Percentiles rank a stretch among this genome's conserved stretches.
Conservation (phyloP, 768 basidiomycete species). For the Dictyophora rubrovolvata region DNA sequence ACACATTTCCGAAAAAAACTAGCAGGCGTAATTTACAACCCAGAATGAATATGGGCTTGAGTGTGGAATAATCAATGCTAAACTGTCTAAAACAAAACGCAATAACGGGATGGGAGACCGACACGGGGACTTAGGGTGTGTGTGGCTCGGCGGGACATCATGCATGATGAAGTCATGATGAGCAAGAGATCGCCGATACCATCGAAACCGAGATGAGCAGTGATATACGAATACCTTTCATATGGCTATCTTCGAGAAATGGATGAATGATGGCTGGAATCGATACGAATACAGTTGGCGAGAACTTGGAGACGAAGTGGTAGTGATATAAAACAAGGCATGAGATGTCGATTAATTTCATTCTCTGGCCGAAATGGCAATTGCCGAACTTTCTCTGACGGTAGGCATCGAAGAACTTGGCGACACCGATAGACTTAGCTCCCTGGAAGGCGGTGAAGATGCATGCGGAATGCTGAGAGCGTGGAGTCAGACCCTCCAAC, state of each 20-base stretch:
- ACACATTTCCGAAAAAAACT: not conserved
- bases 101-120: not conserved
- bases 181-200: not conserved
- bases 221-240: not conserved
- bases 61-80: not conserved
- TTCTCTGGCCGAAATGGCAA: constrained; percentile 5
- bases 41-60: not conserved
- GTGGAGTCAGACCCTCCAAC: not conserved
- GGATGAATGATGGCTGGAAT: not conserved
- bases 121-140: not conserved
- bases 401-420: constrained; percentile 64
- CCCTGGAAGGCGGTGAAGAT: constrained; percentile 46
- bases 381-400: constrained; percentile 44
- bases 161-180: no score
- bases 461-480: constrained; percentile 80
- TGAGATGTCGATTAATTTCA: not conserved
- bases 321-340: not conserved
- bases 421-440: constrained; percentile 48
- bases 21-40: not conserved
- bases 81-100: not conserved
- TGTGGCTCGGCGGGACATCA: not conserved
- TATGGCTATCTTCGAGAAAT: not conserved
- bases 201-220: not conserved
- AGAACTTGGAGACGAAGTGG: not conserved
- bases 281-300: constrained; percentile 8